These are phyloP conservation scores for Phialophora chinensis DNA, from an alignment of 2,329 filamentous ascomycete genomes.

Conservation along the genomic window DNA sequence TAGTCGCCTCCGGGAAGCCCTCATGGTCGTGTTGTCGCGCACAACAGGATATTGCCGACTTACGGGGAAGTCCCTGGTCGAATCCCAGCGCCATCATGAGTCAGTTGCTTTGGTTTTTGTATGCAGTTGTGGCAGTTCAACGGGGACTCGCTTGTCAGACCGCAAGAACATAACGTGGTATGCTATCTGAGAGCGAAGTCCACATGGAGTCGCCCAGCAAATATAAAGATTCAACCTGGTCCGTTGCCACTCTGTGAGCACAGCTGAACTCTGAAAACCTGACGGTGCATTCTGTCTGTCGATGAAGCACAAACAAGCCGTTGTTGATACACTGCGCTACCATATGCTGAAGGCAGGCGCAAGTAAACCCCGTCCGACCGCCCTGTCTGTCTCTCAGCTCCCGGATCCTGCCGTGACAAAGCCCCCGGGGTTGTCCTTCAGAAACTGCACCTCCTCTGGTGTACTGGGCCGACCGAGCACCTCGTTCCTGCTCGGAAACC, in stretches of 20 bases:
- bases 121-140: not conserved
- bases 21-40: not conserved
- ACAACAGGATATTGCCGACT: not conserved
- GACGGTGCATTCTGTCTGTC: not conserved
- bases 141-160: not conserved
- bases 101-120: not conserved
- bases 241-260: not conserved
- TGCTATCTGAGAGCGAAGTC: not conserved
- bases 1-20: not conserved
- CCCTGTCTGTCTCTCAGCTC: not conserved
- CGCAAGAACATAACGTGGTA: not conserved
- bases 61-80: not conserved
- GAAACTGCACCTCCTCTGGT: conserved; percentile 28
- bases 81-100: not conserved
- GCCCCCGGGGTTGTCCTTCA: conserved; percentile 32
- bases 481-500: conserved; percentile 41
- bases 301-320: not conserved
- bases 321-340: not conserved
- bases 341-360: not conserved
- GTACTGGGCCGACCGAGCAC: conserved; percentile 38
- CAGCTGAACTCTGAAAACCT: no score
- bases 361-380: not conserved
- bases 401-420: conserved; percentile 15
- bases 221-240: not conserved
- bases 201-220: not conserved